Evolutionary conservation across 1,284 basidiomycete genomes (phyloP).

Genomic region (Pisolithus thermaeus): DNA sequence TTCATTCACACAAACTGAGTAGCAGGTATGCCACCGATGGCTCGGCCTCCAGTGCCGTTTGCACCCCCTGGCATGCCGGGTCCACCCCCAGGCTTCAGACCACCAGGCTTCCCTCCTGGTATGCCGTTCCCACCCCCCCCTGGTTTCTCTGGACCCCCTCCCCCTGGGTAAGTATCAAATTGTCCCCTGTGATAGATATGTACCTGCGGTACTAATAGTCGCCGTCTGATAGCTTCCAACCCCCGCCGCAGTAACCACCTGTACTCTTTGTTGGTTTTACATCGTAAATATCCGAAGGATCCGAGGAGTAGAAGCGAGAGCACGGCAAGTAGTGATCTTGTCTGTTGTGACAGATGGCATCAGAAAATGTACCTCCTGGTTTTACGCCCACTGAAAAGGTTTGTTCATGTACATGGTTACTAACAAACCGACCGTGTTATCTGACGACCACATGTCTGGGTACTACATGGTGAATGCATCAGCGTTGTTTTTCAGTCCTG

Average conservation of each 20-base stretch:
- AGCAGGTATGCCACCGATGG: conserved; percentile 68
- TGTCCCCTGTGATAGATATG: background rate
- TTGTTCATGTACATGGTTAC: conserved; percentile 23
- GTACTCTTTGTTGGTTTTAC: conserved; percentile 7
- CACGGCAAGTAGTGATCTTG: conserved; percentile 21
- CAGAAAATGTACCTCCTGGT: conserved; percentile 23
- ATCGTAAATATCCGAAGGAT: conserved; percentile 5
- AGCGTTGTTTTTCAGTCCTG: conserved; percentile 9
- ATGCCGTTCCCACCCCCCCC: conserved; percentile 78
- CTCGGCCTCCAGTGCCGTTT: conserved; percentile 81
- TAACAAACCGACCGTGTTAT: conserved; percentile 21
- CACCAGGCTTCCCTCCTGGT: conserved; percentile 75
- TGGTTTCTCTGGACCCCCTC: conserved; percentile 73
- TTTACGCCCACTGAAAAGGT: conserved; percentile 22
- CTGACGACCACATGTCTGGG: conserved; percentile 17
- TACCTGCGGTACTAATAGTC: conserved; percentile 8
- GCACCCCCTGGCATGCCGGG: conserved; percentile 81
- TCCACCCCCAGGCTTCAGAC: conserved; percentile 78
- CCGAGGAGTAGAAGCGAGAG: conserved; percentile 17
- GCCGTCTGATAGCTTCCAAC: conserved; percentile 30
- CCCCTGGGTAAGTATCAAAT: conserved; percentile 64
- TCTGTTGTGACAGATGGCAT: conserved; percentile 16
- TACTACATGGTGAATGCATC: conserved; percentile 17
- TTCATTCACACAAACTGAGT: conserved; percentile 14
- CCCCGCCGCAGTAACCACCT: conserved; percentile 31